Evolutionary conservation across 176 grass and related monocot species (phyloP).

Genomic region (Thinopyrum elongatum): DNA sequence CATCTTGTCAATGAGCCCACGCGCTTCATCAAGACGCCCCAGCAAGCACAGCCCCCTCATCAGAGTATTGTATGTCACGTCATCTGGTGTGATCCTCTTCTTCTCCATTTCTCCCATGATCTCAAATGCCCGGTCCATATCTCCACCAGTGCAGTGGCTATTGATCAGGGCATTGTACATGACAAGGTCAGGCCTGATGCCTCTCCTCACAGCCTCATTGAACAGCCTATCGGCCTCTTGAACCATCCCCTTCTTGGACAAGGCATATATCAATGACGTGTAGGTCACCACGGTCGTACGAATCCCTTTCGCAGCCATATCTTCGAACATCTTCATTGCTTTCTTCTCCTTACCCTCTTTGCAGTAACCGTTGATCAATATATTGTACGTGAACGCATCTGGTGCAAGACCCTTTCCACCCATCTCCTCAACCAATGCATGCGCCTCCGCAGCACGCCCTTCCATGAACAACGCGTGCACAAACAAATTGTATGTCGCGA

Average conservation of each 20-base stretch:
- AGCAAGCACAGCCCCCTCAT: slow-evolving; percentile 66
- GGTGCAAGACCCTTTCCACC: slow-evolving; percentile 36
- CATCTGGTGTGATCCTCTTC: slow-evolving; percentile 49
- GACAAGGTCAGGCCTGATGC: slow-evolving; percentile 52
- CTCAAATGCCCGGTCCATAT: slow-evolving; percentile 49
- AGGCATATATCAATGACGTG: slow-evolving; percentile 62
- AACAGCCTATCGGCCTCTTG: slow-evolving; percentile 45
- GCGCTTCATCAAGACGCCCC: slow-evolving; percentile 50
- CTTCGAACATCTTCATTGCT: slow-evolving; percentile 47
- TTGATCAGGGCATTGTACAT: slow-evolving; percentile 80
- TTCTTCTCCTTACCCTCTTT: slow-evolving; percentile 63
- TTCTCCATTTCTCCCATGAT: slow-evolving; percentile 63
- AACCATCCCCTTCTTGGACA: slow-evolving; percentile 52
- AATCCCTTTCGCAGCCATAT: slow-evolving; percentile 48
- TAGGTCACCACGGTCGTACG: slow-evolving; percentile 52
- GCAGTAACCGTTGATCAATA: slow-evolving; percentile 76
- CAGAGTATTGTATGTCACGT: slow-evolving; percentile 63
- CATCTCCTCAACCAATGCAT: slow-evolving; percentile 58
- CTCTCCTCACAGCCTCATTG: slow-evolving; percentile 47
- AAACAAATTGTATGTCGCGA: slow-evolving; percentile 39
- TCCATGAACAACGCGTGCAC: slow-evolving; percentile 54
- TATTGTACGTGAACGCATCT: slow-evolving; percentile 63
- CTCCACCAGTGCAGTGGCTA: slow-evolving; percentile 35
- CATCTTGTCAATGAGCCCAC: slow-evolving; percentile 59
- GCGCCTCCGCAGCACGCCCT: slow-evolving; percentile 11